Percentiles rank a stretch among this genome's conserved stretches.
These are phyloP conservation scores for Globisporangium parvum DNA, from an alignment of 352 stramenopile genomes.

Conservation along the genomic window DNA sequence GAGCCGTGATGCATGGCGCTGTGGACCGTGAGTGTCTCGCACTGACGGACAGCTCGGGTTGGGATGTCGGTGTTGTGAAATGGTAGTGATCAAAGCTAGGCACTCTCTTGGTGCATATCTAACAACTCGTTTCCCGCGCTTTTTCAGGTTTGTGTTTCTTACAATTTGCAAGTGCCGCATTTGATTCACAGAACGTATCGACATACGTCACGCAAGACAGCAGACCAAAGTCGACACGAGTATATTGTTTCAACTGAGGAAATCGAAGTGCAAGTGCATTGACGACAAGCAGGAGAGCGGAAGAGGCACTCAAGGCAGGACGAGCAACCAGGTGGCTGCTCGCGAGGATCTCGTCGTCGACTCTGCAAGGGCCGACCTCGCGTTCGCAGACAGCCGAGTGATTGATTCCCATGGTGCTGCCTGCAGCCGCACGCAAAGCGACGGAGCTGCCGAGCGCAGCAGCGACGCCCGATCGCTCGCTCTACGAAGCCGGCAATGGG, in stretches of 20 bases:
- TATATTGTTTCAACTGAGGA: no score
- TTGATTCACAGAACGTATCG: not conserved
- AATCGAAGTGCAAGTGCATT: no score
- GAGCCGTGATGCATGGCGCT: no score
- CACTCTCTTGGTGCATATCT: not conserved
- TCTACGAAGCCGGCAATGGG: constrained; percentile 51
- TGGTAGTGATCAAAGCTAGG: not conserved
- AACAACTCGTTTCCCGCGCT: constrained; percentile 7
- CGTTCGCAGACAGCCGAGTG: not conserved
- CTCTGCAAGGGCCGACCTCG: not conserved
- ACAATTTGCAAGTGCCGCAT: not conserved
- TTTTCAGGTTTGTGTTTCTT: constrained; percentile 2
- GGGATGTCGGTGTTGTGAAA: not conserved
- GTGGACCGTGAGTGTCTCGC: no score
- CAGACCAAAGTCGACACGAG: no score
- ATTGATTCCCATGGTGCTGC: constrained; percentile 11
- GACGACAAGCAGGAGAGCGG: no score
- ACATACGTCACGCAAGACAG: no score
- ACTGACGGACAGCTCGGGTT: no score
- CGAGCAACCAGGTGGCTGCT: not conserved
- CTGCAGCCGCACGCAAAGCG: constrained; percentile 6
- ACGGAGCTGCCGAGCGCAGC: not conserved
- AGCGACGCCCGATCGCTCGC: constrained; percentile 12
- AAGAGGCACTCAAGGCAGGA: constrained; percentile 1
- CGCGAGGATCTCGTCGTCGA: not conserved